Conservation (phyloP, 306 rosid genomes). For the Astragalus glycyphyllos region DNA sequence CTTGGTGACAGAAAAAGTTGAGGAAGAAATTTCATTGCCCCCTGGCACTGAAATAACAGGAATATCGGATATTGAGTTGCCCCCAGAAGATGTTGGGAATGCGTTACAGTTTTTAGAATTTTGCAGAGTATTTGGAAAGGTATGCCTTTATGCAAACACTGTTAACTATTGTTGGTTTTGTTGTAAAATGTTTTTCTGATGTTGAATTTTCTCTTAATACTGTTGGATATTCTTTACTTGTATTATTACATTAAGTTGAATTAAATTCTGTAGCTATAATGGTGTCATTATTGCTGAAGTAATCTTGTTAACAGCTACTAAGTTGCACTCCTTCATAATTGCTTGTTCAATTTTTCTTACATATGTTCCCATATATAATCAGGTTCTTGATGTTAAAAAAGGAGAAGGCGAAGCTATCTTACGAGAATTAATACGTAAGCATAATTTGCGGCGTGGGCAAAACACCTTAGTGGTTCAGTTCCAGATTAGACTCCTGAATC, state of each 20-base stretch:
- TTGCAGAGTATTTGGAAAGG: constrained; percentile 77
- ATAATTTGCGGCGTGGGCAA: constrained; percentile 22
- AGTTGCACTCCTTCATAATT: constrained; percentile 21
- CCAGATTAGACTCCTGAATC: constrained; percentile 38
- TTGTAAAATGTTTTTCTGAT: neutral
- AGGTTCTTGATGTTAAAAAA: constrained; percentile 46
- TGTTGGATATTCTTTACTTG: constrained; percentile 5
- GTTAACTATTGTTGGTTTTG: neutral
- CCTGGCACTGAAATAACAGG: constrained; percentile 52
- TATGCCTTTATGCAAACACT: constrained; percentile 29
- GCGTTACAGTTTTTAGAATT: constrained; percentile 87
- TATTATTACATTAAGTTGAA: neutral
- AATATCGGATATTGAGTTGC: constrained; percentile 57
- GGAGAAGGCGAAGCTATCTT: constrained; percentile 51
- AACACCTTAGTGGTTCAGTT: constrained; percentile 39
- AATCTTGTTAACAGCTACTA: neutral
- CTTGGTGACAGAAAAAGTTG: constrained; percentile 22
- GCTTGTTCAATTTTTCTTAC: constrained; percentile 15
- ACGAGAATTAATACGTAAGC: constrained; percentile 38
- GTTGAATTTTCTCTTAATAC: neutral
- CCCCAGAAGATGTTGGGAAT: constrained; percentile 65
- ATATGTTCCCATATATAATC: constrained; percentile 19
- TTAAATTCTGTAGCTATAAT: constrained; percentile 11
- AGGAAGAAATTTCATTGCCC: constrained; percentile 58
- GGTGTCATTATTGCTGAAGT: constrained; percentile 12